These are phyloP conservation scores for Ganoderma lingzhi DNA, from an alignment of 1,284 basidiomycete genomes.

Conservation along the genomic window DNA sequence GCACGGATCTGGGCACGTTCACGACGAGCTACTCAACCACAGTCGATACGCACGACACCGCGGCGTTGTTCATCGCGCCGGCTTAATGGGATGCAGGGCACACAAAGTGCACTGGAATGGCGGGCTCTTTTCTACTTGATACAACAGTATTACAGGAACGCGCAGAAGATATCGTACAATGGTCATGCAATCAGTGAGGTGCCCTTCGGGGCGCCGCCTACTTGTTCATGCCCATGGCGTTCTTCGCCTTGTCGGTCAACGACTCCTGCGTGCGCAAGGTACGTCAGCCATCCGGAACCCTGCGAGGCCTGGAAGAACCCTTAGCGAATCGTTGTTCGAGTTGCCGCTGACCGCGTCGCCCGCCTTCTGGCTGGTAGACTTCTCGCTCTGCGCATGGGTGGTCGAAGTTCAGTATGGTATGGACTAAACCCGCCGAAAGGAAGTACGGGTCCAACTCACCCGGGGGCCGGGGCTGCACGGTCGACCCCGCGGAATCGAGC, in stretches of 20 bases:
- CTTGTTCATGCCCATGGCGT: conserved; percentile 39
- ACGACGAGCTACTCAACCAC: conserved; percentile 48
- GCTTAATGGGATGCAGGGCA: background rate
- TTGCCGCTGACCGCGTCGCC: conserved; percentile 61
- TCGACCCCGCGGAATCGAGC: conserved; percentile 42
- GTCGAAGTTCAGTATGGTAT: background rate
- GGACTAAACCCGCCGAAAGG: background rate
- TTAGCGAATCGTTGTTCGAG: conserved; percentile 41
- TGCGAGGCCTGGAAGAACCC: conserved; percentile 5
- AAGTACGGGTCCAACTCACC: conserved; percentile 28
- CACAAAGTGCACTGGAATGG: too few species aligned
- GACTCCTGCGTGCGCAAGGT: conserved; percentile 32
- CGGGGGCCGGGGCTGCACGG: conserved; percentile 43
- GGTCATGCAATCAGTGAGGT: background rate
- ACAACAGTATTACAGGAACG: background rate
- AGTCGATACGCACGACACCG: conserved; percentile 60
- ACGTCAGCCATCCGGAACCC: background rate
- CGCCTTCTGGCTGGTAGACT: conserved; percentile 46
- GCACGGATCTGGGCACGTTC: conserved; percentile 53
- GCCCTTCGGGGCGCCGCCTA: background rate
- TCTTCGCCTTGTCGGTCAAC: conserved; percentile 40
- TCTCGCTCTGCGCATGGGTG: background rate
- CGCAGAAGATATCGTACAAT: conserved; percentile 3
- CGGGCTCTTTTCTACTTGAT: background rate
- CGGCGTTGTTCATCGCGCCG: conserved; percentile 39